Evolutionary conservation across 371 early-diverging fungal genomes (phyloP).

Genomic region (Lichtheimia ramosa): DNA sequence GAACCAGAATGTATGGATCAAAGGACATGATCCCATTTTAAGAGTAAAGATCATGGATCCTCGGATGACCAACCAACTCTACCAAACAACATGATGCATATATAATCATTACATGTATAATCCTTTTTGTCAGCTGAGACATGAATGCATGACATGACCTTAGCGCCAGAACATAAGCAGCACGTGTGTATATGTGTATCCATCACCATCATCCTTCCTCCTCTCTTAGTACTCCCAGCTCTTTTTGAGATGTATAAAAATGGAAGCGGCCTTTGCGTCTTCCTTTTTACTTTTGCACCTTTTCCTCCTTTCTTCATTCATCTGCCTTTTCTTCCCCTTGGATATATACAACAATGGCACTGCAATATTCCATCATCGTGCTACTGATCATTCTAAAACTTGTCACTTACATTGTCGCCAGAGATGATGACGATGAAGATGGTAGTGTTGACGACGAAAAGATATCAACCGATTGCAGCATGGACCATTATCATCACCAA

Average conservation of each 20-base stretch:
- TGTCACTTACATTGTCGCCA: slow-evolving; percentile 11
- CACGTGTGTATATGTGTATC: slow-evolving; percentile 58
- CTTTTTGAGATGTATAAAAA: neutral
- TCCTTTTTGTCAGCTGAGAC: no score
- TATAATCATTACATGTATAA: neutral
- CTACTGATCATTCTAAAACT: slow-evolving; percentile 16
- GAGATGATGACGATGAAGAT: slow-evolving; percentile 13
- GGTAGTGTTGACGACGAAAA: slow-evolving; percentile 1
- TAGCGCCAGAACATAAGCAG: neutral
- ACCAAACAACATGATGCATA: neutral
- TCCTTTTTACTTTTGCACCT: neutral
- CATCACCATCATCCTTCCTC: slow-evolving; percentile 25
- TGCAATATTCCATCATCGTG: slow-evolving; percentile 18
- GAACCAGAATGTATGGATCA: no score
- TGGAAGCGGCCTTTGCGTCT: neutral
- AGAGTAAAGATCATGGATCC: no score
- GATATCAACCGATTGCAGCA: neutral
- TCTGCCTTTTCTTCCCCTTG: neutral
- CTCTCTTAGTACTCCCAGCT: neutral
- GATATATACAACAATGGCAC: slow-evolving; percentile 7
- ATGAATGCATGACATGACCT: no score
- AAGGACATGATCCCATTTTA: no score
- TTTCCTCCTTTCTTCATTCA: neutral
- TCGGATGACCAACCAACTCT: no score
- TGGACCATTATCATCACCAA: neutral